phyloP scores from a whole-genome alignment of 2,329 filamentous ascomycete genomes.

The Pseudopyricularia cyperi region DNA sequence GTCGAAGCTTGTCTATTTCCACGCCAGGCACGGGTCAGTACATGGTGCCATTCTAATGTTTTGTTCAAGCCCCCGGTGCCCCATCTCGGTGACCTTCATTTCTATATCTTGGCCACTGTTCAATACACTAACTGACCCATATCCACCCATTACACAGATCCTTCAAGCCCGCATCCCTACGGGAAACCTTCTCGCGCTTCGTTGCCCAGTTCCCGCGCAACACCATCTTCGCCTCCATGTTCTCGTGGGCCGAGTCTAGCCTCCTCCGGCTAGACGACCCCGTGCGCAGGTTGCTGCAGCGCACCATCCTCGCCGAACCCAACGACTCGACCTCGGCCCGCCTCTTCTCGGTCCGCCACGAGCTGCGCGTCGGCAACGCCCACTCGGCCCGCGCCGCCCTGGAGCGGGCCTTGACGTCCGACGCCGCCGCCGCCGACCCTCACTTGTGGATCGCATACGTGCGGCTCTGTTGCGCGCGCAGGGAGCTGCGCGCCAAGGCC shows the following conservation, averaged over 20 bases:
- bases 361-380: conserved; percentile 30
- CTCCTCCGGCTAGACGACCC: conserved; percentile 59
- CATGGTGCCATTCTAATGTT: neutral
- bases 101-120: too few species aligned
- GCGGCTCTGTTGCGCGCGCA: conserved; percentile 24
- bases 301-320: conserved; percentile 27
- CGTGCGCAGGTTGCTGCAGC: conserved; percentile 51
- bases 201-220: conserved; percentile 59
- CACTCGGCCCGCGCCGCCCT: conserved; percentile 38
- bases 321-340: conserved; percentile 30
- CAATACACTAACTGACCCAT: too few species aligned
- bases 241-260: conserved; percentile 55
- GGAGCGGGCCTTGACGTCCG: conserved; percentile 32
- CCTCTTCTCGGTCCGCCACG: conserved; percentile 38
- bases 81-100: neutral
- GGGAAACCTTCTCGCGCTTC: conserved; percentile 46
- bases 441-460: conserved; percentile 38
- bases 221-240: conserved; percentile 59
- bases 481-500: conserved; percentile 23
- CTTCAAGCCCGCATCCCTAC: conserved; percentile 55
- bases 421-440: conserved; percentile 23
- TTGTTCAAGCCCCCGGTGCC: neutral
- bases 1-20: conserved; percentile 51
- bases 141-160: conserved; percentile 25
- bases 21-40: conserved; percentile 44